Base-by-base conservation (phyloP, 1,139 yeast species). In the Taphrina flavorubra region DNA sequence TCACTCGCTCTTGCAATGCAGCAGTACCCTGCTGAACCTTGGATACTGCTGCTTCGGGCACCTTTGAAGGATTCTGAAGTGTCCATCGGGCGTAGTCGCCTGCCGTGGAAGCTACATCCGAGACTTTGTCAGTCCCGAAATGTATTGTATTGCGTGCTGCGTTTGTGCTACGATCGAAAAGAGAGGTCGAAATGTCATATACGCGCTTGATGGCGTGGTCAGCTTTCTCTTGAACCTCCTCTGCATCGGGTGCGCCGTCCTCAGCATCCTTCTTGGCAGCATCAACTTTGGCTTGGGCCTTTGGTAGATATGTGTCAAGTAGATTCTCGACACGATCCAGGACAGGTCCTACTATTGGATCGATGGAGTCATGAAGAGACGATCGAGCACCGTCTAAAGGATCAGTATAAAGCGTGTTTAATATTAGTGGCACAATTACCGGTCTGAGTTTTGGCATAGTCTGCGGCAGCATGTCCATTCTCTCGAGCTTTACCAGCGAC, bases 241-340 rank as follows among this genome's bases (percentile, higher is more conserved):
- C 51, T 14, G 59, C 37, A 25, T 37, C 65, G 18, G 56, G 51
- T 4, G 65, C 59, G 20, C n/a, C 51, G 8, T 51, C 65, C 44
- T 62, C 60, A 40, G 66, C 59, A 31, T 25, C 42, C 34, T 62
- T 31, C 42, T 58, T 58, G 63, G 63, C 63, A 14, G 40, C 53
- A 20, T 47, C 49, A 16, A 39, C 16, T 34, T 55, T 63, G 31
- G 51, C 61, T 37, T 56, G 55, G 7, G 60, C 56, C 37, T 63
- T 42, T 40, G 68, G 68, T 6, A 65, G 68, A 36, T 65, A 65
- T 18, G 68, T 65, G 34, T 65, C 63, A 13, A 65, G 42, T n/a
- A 58, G 47, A 51, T 36, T 63, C 18, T 65, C 68, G 18, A 65
- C 68, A 25, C 39, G 36, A 34, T 65, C 63, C 10, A 65, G 51